Percentiles rank a stretch among this genome's conserved stretches.
Conservation (phyloP, 495 filamentous ascomycete species). For the Aspergillus incahuasiensis region DNA sequence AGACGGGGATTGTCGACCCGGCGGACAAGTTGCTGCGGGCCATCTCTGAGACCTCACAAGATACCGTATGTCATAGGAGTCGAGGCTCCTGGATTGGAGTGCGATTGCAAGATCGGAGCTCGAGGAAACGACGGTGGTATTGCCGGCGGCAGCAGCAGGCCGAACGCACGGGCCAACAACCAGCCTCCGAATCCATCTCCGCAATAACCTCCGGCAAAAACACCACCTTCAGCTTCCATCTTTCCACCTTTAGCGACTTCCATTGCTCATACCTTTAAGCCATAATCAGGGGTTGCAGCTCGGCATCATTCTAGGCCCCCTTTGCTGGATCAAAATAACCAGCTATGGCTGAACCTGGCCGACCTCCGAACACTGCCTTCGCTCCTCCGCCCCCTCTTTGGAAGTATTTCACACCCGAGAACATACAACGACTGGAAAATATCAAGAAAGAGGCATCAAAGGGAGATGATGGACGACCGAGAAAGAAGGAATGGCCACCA, state of each 20-base stretch:
- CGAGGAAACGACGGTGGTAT: background rate
- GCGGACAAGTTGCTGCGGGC: conserved; percentile 28
- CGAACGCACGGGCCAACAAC: conserved; percentile 8
- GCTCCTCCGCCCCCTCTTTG: conserved; percentile 88
- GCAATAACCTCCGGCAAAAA: background rate
- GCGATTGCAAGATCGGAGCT: background rate
- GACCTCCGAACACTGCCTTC: conserved; percentile 56
- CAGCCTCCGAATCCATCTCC: conserved; percentile 3
- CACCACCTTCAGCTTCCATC: background rate
- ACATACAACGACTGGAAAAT: conserved; percentile 61
- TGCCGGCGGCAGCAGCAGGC: background rate
- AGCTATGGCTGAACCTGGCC: conserved; percentile 46
- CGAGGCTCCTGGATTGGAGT: background rate
- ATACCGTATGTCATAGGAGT: conserved; percentile 7
- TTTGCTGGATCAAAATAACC: background rate
- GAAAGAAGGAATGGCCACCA: conserved; percentile 34
- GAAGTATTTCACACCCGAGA: conserved; percentile 77
- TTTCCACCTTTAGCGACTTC: background rate
- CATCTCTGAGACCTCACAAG: conserved; percentile 19
- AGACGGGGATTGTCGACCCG: conserved; percentile 26
- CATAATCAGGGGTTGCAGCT: no score
- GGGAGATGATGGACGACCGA: conserved; percentile 31
- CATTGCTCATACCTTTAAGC: no score
- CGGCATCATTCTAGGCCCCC: no score
- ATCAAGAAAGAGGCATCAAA: conserved; percentile 44